phyloP scores from a whole-genome alignment of 495 filamentous ascomycete species.

The Neurospora tetrasperma region DNA sequence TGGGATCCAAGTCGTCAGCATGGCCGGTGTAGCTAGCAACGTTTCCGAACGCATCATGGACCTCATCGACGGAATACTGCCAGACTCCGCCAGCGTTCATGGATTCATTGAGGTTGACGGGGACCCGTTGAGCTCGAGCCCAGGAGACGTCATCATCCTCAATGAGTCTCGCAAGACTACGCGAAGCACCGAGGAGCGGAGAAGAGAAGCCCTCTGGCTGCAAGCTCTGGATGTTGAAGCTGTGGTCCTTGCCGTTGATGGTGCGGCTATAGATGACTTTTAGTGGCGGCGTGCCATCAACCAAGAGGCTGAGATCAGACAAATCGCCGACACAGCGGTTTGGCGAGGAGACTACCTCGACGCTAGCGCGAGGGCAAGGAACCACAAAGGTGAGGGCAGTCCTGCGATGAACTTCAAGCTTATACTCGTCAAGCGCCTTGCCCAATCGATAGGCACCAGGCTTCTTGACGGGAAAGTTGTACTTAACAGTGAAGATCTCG shows the following conservation, averaged over 20 bases:
- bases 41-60: constrained; percentile 84
- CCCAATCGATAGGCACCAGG: constrained; percentile 76
- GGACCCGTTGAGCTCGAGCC: constrained; percentile 64
- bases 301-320: constrained; percentile 69
- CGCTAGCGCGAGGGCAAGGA: constrained; percentile 64
- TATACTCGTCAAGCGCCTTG: constrained; percentile 81
- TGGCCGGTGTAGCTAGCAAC: constrained; percentile 64
- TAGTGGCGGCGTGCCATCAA: constrained; percentile 84
- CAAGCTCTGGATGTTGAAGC: constrained; percentile 78
- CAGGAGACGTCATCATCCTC: constrained; percentile 62
- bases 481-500: constrained; percentile 37
- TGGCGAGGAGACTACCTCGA: constrained; percentile 52
- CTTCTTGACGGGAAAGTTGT: constrained; percentile 58
- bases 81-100: constrained; percentile 66
- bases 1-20: constrained; percentile 53
- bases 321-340: constrained; percentile 73
- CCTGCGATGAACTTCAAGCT: constrained; percentile 75
- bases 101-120: constrained; percentile 79
- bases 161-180: constrained; percentile 40
- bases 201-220: constrained; percentile 80
- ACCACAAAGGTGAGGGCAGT: constrained; percentile 71
- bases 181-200: constrained; percentile 51
- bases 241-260: constrained; percentile 63
- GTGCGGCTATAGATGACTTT: constrained; percentile 82
- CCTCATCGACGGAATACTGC: constrained; percentile 84